Base-by-base conservation (phyloP, 805 yeast species). In the Komagataella populi region DNA sequence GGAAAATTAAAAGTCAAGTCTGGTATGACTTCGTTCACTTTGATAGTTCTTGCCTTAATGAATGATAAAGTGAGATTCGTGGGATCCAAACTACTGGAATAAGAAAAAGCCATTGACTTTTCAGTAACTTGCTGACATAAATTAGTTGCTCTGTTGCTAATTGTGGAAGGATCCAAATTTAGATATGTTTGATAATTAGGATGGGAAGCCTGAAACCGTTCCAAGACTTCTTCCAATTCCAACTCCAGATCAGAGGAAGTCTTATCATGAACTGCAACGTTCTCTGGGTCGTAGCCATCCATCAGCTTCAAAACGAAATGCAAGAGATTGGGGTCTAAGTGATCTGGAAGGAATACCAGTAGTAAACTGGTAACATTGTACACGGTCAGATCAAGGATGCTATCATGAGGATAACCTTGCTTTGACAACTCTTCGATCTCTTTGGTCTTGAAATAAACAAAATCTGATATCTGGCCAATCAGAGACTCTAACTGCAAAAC, bases 41-140 rank as follows among this genome's bases (percentile, higher is more conserved):
- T 54, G 10, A 60, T 23, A 2, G 62, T 50, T 17, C 62, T 54
- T 4, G 60, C 50, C 46, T 58, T 60, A 12, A 60, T 56, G 49
- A 59, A 63, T 14, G 47, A 46, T 30, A 30, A 6, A 30, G 14
- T 30, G 5, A 30, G 39, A 10, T 30, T 30, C 14, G 39, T 30
- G 14, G 39, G 39, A 30, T 30, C 39, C 14, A 30, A 3, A 30
- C 39, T 30, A 8, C 39, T 30, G 14, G 39, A 30, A 30, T 30
- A 30, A 10, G 39, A 30, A 30, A 30, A 6, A 2, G 39, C 39
- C 39, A 30, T 30, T 30, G 39, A 7, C 14, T 30, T 30, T 5
- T 30, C 14, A 10, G 14, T 30, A 10, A 30, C 39, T 10, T 10
- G 39, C n/a, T 30, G 14, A 14, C 39, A 30, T 30, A 30, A 30